Evolutionary conservation across 108 stramenopile genomes (phyloP), one percentile per base, ranked within the genome.

Genomic region (Cyclotella choctawhatcheeana): DNA sequence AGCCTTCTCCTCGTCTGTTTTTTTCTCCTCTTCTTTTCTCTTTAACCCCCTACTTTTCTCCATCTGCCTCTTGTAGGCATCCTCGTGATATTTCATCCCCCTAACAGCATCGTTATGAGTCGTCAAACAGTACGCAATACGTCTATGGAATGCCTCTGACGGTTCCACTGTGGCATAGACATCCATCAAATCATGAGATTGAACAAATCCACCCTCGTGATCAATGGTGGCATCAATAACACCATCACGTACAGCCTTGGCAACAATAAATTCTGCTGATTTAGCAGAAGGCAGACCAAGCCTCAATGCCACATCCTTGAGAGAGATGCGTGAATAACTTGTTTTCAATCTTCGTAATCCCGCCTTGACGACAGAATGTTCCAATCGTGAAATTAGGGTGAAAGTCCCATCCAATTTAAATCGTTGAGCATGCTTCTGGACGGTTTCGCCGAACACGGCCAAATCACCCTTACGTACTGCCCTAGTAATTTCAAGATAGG

Each of bases 201-300:
- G 88, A 14, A 99, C 81, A 79, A 86, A 97, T 25, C 89, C 89
- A 35, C 86, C 89, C 34, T 93, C 93, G 74, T 97, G 98, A 84
- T 99, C 95, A 73, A 99, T 94, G 12, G 93, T 92, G n/a, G 97
- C 99, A 64, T 99, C 97, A 67, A 99, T 89, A 0, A 99, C 98
- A 20, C 99, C 99, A 84, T 99, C 99, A 18, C 95, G 68, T 24
- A 99, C 97, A 16, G 97, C 98, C 88, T 98, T 98, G 61, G 98
- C 96, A 33, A 97, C 96, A 31, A 98, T 95, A 71, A 94, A 97
- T 77, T 99, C 98, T 13, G 99, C 98, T 43, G 91, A 89, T 13
- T 70, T 79, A 4, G 91, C 91, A 33, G 79, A 84, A 7, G 86
- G 88, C 44, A 99, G 82, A 27, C 96, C 93, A 47, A 99, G 77